Base-by-base conservation (phyloP, 2,329 filamentous ascomycete species). In the Sporothrix brasiliensis region DNA sequence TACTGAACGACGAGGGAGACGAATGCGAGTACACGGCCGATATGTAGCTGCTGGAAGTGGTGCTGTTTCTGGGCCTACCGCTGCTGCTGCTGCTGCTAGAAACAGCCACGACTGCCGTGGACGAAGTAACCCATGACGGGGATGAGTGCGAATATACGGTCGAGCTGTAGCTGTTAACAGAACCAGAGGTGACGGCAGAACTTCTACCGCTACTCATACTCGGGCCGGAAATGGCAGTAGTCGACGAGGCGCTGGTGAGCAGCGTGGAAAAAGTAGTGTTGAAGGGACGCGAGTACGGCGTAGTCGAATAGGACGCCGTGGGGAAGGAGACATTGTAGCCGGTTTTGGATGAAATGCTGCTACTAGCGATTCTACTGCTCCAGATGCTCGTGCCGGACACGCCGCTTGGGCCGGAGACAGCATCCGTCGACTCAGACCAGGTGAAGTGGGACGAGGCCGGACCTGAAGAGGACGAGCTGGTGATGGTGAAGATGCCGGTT, bases 131-230 rank as follows among this genome's bases (percentile, higher is more conserved):
- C 21, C 41, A 13, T 34, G 44, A 34, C 14, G 44, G 16, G 9
- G 44, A 19, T 24, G 60, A 65, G 21, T 65, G 60, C 60, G 69
- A 71, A 47, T 70, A 70, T 49, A 41, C n/a, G 61, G 14, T 19
- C 10, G 72, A 58, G 4, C 61, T 70, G 49, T 68, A 71, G 61
- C 24, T 56, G 34, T 34, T 60, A 53, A 27, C 60, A 27, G 56
- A 47, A 39, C 58, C 41, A 5, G 19, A 39, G 30, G 9, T 13
- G 9, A 21, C 19, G 16, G 9, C 16, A 58, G 54, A 2, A 19
- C 27, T 67, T 34, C 54, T 66, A 24, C 44, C 30, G 41, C 21
- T 60, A 21, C 24, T 47, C 19, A n/a, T 52, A 53, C 67, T 68
- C 2, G 24, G n/a, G 19, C 67, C 54, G 53, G 41, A 60, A 44